These are phyloP conservation scores for Penicillium atrosanguineum DNA, from an alignment of 495 filamentous ascomycete genomes.

Conservation along the genomic window DNA sequence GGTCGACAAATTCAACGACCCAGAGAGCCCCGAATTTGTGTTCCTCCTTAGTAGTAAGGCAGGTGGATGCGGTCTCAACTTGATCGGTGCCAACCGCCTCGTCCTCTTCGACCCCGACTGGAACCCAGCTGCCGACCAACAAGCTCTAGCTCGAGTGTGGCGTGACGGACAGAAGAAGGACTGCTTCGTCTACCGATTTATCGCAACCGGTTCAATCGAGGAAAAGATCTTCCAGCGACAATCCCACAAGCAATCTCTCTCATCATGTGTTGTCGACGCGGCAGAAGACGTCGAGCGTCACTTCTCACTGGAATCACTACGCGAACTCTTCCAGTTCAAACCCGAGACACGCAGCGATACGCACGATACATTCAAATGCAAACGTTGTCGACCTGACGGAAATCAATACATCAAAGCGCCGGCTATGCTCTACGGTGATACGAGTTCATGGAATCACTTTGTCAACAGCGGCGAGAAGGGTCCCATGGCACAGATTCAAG, in stretches of 20 bases:
- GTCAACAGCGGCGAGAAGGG: conserved; percentile 69
- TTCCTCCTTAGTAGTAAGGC: conserved; percentile 96
- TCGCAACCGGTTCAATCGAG: conserved; percentile 95
- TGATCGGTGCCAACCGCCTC: conserved; percentile 95
- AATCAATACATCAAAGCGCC: conserved; percentile 83
- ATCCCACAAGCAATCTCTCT: conserved; percentile 95
- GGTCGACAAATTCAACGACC: conserved; percentile 98
- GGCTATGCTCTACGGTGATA: conserved; percentile 96
- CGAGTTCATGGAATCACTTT: conserved; percentile 98
- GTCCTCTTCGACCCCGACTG: conserved; percentile 98
- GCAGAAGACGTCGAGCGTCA: conserved; percentile 97
- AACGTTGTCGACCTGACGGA: conserved; percentile 85
- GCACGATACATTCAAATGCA: conserved; percentile 99
- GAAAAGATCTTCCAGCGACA: conserved; percentile 99
- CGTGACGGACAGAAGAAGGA: conserved; percentile 99
- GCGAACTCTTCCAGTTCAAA: conserved; percentile 92
- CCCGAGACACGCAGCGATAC: conserved; percentile 84
- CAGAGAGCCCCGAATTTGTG: conserved; percentile 84
- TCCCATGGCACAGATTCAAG: conserved; percentile 77
- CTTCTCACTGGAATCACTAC: conserved; percentile 82
- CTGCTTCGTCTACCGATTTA: conserved; percentile 99
- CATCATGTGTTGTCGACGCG: conserved; percentile 95
- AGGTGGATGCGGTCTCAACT: conserved; percentile 93
- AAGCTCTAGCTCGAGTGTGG: conserved; percentile 96
- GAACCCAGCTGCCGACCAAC: conserved; percentile 98